A percentile compares a stretch with the other conserved stretches of the same genome.
Evolutionary conservation across 108 stramenopile genomes (phyloP).

Genomic region (Cyclostephanos invisitatus): DNA sequence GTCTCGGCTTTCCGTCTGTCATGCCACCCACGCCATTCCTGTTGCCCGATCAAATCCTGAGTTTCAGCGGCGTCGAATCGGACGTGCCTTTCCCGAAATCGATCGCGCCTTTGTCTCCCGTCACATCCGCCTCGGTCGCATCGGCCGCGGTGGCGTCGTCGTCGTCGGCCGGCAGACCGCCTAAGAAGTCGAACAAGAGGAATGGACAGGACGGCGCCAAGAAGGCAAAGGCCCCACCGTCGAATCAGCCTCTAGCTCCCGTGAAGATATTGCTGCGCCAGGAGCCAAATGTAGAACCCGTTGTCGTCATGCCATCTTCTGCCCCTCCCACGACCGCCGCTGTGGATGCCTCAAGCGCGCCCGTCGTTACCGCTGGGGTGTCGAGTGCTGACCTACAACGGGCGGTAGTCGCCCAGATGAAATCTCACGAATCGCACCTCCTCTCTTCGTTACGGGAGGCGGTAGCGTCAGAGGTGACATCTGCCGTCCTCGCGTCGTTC

Average conservation of each 20-base stretch:
- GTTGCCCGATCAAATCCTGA: conserved; percentile 47
- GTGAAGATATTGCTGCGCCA: conserved; percentile 37
- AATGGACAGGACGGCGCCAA: conserved; percentile 10
- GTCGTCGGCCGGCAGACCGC: neutral
- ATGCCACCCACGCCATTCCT: conserved; percentile 22
- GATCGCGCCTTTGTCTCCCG: neutral
- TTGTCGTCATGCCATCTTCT: conserved; percentile 3
- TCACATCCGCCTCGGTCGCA: neutral
- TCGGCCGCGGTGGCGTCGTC: neutral
- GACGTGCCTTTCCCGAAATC: neutral
- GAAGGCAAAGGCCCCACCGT: conserved; percentile 9
- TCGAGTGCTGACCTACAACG: conserved; percentile 15
- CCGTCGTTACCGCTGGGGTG: neutral
- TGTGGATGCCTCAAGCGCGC: neutral
- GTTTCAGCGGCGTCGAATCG: conserved; percentile 3
- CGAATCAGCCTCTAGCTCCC: conserved; percentile 3
- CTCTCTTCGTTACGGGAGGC: conserved; percentile 31
- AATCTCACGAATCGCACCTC: conserved; percentile 41
- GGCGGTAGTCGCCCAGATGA: conserved; percentile 32
- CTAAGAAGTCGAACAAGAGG: neutral
- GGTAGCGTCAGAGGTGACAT: conserved; percentile 52
- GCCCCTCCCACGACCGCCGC: neutral
- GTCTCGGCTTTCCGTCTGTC: neutral
- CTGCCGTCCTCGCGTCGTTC: conserved; percentile 48
- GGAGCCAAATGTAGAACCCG: conserved; percentile 15